Base-by-base conservation (phyloP, 2,329 filamentous ascomycete genomes). In the Emergomyces pasteurianus region DNA sequence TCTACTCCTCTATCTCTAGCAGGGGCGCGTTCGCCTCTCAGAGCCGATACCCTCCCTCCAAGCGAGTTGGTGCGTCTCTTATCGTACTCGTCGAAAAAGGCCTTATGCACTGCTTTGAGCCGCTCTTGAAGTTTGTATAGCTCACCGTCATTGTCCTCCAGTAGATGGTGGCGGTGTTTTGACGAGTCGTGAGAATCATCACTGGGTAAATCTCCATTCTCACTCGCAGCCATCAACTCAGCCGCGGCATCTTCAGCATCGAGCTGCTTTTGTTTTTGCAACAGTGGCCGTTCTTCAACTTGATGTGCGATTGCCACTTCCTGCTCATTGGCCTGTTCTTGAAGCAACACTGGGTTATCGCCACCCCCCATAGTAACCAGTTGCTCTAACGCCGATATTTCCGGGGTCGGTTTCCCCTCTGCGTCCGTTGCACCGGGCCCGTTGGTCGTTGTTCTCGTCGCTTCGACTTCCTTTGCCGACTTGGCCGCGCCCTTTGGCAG, bases 261-360 rank as follows among this genome's bases (percentile, higher is more conserved):
- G 26, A 96, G 81, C 71, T 91, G 82, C 68, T 96, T 89, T 73
- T 99, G 94, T 77, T 95, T 88, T 70, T 94, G 90, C n/a, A 95
- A 78, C 34, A 99, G 77, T 0, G 94, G 94, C 16, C 92, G 84
- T 64, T 96, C 91, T 63, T 86, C 89, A 21, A 97, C 81, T 74
- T 99, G 94, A 63, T 91, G 90, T 70, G 92, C 88, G 56, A 99
- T 83, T 0, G 87, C 83, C 71, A 92, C 89, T 68, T 94, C 90
- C 72, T 97, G 92, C 68, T 94, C 88, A 64, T 89, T 86, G 2
- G 86, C 82, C 77, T 96, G 91, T 64, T 87, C 80, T 69, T 90
- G 84, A 1, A 94, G 78, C 47, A 86, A 78, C 2, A 80, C 79
- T 31, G 84, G 83, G 65, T 90, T 85, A 64, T 89, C 85, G 14